Evolutionary conservation across 257 asterid genomes (phyloP), one percentile per base, ranked within the genome.

Genomic region (Linaria vulgaris): DNA sequence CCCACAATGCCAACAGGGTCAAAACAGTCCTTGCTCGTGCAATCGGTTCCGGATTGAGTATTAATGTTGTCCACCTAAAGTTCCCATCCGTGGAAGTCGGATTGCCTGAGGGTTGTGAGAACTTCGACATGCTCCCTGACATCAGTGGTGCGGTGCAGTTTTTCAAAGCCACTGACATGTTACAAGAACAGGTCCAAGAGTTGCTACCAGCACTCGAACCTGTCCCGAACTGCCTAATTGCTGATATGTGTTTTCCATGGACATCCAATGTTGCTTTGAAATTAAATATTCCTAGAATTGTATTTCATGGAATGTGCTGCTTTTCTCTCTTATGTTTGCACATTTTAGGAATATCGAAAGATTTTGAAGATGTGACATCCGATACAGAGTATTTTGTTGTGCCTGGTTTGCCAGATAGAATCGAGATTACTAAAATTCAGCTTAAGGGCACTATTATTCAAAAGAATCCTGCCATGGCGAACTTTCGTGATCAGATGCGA

Each of bases 51-150:
- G 77, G 71, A 11, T 69, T 71, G 12, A 20, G 53, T 21, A 76
- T 80, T 39, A 63, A 56, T 17, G 47, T 77, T 15, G 19, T 71
- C 11, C 65, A 68, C 24, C 69, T 82, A 12, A 73, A 64, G 0
- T 78, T 85, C 34, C 86, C 92, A 7, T 21, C 59, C 9, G 71
- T 14, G 0, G 78, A 78, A 64, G 75, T 19, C 0, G 92, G 88
- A 17, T 72, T 82, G 1, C 86, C 85, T 3, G 69, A 73, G 63
- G 82, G 83, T n/a, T 77, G 79, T 12, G 86, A 80, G 54, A 82
- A 76, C 41, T 21, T 80, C 14, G 88, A 85, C 38, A 31, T 71
- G 76, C 64, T 85, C 17, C 61, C 77, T 20, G 69, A 85, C 1
- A 55, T 72, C 9, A 34, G 64, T 0, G 12, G 46, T 0, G 59